Percentiles rank a stretch among this genome's conserved stretches.
phyloP scores from a whole-genome alignment of 2,329 filamentous ascomycete genomes.

The Exophiala sp. region DNA sequence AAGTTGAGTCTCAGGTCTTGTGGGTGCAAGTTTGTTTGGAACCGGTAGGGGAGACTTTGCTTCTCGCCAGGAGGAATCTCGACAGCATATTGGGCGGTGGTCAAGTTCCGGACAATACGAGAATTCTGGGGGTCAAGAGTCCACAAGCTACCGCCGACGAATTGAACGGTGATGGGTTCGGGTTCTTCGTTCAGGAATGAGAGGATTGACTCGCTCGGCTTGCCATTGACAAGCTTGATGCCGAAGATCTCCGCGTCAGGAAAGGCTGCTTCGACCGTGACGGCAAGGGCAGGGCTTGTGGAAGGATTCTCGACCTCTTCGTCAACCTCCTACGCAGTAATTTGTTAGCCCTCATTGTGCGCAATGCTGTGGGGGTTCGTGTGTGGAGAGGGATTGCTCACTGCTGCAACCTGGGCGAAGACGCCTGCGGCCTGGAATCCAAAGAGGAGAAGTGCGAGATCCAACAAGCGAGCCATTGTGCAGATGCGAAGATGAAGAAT shows the following conservation, averaged over 20 bases:
- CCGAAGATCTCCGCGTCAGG: slow-evolving; percentile 75
- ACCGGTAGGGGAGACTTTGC: slow-evolving; percentile 57
- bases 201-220: slow-evolving; percentile 73
- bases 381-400: slow-evolving; percentile 7
- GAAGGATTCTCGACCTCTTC: slow-evolving; percentile 60
- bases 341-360: slow-evolving; percentile 6
- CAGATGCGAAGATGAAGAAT: slow-evolving; percentile 2
- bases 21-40: slow-evolving; percentile 85
- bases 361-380: slow-evolving; percentile 24
- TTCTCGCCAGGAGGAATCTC: slow-evolving; percentile 69
- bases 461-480: slow-evolving; percentile 68
- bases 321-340: slow-evolving; percentile 43
- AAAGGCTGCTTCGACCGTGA: slow-evolving; percentile 54
- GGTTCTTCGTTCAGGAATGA: slow-evolving; percentile 80
- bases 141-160: slow-evolving; percentile 69
- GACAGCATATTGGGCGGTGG: slow-evolving; percentile 65
- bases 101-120: slow-evolving; percentile 76
- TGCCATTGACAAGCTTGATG: slow-evolving; percentile 90
- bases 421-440: slow-evolving; percentile 62
- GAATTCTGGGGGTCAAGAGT: slow-evolving; percentile 52
- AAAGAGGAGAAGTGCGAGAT: slow-evolving; percentile 65
- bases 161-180: slow-evolving; percentile 64
- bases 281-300: slow-evolving; percentile 54
- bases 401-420: slow-evolving; percentile 51
- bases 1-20: slow-evolving; percentile 79